Conservation (phyloP, 2,329 filamentous ascomycete genomes). For the Fonsecaea erecta region DNA sequence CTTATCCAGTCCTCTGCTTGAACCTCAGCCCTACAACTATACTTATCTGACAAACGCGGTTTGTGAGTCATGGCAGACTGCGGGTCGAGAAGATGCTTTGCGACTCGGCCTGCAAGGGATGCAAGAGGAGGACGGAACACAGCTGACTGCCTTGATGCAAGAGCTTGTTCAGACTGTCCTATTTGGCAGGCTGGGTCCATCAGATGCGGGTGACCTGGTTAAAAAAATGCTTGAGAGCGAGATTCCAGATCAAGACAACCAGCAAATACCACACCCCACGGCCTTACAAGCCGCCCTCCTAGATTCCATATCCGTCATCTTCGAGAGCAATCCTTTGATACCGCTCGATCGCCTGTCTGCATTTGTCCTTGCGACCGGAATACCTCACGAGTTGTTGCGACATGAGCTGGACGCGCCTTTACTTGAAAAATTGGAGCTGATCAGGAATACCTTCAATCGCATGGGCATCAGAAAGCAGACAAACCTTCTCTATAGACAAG, state of each 20-base stretch:
- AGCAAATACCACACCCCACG: slow-evolving; percentile 13
- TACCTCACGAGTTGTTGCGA: slow-evolving; percentile 75
- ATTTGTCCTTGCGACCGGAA: slow-evolving; percentile 72
- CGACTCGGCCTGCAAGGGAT: slow-evolving; percentile 67
- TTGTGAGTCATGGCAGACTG: slow-evolving; percentile 68
- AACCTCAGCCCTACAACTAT: slow-evolving; percentile 66
- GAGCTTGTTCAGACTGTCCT: slow-evolving; percentile 80
- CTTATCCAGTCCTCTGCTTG: slow-evolving; percentile 36
- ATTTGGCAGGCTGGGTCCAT: slow-evolving; percentile 68
- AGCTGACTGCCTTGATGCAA: slow-evolving; percentile 76
- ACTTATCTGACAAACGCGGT: slow-evolving; percentile 73
- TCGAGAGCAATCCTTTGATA: slow-evolving; percentile 69
- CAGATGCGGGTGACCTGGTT: slow-evolving; percentile 72
- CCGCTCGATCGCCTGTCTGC: slow-evolving; percentile 60
- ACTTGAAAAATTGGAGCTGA: slow-evolving; percentile 75
- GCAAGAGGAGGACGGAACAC: slow-evolving; percentile 68
- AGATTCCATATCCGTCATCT: slow-evolving; percentile 72
- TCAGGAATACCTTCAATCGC: slow-evolving; percentile 81
- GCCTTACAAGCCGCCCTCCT: slow-evolving; percentile 28
- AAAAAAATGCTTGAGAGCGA: slow-evolving; percentile 55
- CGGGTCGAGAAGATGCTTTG: slow-evolving; percentile 68
- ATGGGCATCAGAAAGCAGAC: slow-evolving; percentile 88
- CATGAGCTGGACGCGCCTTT: slow-evolving; percentile 79
- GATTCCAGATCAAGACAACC: slow-evolving; percentile 4
- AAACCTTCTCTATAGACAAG: slow-evolving; percentile 90